phyloP scores from a whole-genome alignment of 805 yeast species.

The Candida chauliodis region DNA sequence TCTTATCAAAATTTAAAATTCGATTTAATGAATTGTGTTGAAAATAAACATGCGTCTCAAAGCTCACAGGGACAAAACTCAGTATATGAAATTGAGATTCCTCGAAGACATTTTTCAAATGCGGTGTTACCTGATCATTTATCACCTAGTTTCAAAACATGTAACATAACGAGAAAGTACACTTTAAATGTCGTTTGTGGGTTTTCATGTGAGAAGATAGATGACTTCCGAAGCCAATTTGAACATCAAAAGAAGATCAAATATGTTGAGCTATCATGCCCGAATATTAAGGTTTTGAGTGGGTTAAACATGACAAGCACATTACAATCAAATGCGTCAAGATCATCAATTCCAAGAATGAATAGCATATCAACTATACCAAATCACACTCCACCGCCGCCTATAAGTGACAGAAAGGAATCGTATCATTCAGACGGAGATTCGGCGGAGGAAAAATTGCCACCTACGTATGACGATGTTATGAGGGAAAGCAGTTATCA shows the following conservation, averaged over 20 bases:
- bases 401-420: conserved; percentile 1
- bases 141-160: conserved; percentile 53
- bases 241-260: conserved; percentile 20
- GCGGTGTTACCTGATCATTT: conserved; percentile 45
- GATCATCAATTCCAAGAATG: conserved; percentile 15
- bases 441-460: background rate
- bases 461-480: conserved; percentile 40
- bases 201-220: conserved; percentile 22
- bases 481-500: conserved; percentile 27
- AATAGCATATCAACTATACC: conserved; percentile 1
- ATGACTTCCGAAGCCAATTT: conserved; percentile 16
- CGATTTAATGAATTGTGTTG: conserved; percentile 35
- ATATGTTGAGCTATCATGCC: conserved; percentile 28
- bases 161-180: conserved; percentile 47
- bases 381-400: background rate
- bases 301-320: conserved; percentile 26
- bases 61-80: conserved; percentile 6
- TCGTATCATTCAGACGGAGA: conserved; percentile 1
- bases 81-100: conserved; percentile 44
- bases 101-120: conserved; percentile 33
- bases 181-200: conserved; percentile 19
- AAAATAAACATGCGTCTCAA: conserved; percentile 22
- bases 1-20: conserved; percentile 31
- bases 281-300: conserved; percentile 31
- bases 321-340: conserved; percentile 23